These are phyloP conservation scores for Aspergillus novoparasiticus DNA, from an alignment of 2,329 filamentous ascomycete species.

Conservation along the genomic window DNA sequence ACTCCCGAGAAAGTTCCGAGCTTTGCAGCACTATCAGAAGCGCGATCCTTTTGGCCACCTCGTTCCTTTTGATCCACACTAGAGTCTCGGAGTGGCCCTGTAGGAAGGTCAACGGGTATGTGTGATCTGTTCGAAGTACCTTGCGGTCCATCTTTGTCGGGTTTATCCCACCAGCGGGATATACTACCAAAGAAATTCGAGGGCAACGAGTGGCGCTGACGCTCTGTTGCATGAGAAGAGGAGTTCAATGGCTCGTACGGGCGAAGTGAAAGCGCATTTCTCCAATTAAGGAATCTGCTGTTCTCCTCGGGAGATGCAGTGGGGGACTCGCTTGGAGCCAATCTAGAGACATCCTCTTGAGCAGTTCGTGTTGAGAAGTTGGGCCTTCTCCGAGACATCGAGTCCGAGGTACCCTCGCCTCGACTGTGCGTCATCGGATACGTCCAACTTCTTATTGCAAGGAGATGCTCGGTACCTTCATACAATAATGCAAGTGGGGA, in stretches of 20 bases:
- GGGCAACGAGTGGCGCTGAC: conserved; percentile 22
- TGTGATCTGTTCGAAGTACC: conserved; percentile 6
- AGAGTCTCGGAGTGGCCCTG: conserved; percentile 28
- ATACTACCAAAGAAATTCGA: conserved; percentile 27
- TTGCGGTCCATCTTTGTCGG: conserved; percentile 13
- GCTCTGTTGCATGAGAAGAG: conserved; percentile 18
- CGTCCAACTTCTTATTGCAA: conserved; percentile 7
- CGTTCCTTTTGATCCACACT: conserved; percentile 37
- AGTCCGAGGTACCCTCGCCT: conserved; percentile 23
- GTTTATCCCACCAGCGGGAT: conserved; percentile 28
- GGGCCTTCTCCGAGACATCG: conserved; percentile 39
- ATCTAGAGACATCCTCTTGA: conserved; percentile 39
- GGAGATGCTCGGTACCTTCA: conserved; percentile 5
- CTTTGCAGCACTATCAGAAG: conserved; percentile 55
- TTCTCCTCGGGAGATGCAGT: conserved; percentile 25
- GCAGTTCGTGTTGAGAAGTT: conserved; percentile 43
- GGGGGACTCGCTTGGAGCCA: conserved; percentile 35
- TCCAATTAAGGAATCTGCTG: conserved; percentile 26
- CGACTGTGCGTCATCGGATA: conserved; percentile 27
- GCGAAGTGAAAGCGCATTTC: conserved; percentile 22
- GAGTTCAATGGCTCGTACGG: conserved; percentile 29
- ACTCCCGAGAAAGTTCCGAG: conserved; percentile 77
- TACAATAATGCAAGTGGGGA: not conserved
- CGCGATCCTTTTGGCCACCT: conserved; percentile 26
- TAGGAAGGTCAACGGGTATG: conserved; percentile 17